Base-by-base conservation (phyloP, 805 yeast genomes). In the Blastobotrys peoriensis region DNA sequence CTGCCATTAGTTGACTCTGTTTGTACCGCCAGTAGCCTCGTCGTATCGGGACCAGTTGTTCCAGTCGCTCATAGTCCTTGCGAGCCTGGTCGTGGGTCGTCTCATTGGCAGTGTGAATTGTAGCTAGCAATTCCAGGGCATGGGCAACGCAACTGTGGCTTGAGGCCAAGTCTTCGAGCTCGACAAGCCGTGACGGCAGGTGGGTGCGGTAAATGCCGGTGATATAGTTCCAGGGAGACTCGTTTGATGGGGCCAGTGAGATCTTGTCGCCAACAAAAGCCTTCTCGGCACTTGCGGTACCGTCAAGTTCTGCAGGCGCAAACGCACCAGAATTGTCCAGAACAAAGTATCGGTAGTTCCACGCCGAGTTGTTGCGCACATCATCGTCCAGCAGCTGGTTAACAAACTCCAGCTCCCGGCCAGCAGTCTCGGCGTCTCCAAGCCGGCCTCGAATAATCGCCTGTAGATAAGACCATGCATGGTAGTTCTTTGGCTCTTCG, bases 381-480 rank as follows among this genome's bases (percentile, higher is more conserved):
- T 93, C 98, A 5, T 66, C 57, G 2, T 62, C 61, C 21, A 41
- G 23, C 22, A 41, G 39, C 4, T 30, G 21, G 20, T 18, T 30
- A 2, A 91, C 62, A 54, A 75, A 64, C 18, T 50, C 45, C 3
- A 39, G 25, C 22, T 39, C 42, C 22, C 10, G 16, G 13, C 73
- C 68, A 0, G 77, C 72, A 57, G 76, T 83, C 4, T 56, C 58
- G 13, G 79, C 50, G 58, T 87, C 95, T 30, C 63, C 60, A 9
- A 33, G 28, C 9, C 15, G 27, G 15, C 33, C n/a, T 9, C 13
- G 10, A 5, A 40, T 81, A 18, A 86, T 65, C 97, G 97, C 89
- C 55, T 84, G 83, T 42, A 91, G 67, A 55, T 88, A 86, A 1
- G 96, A 77, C 98, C 98, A 93, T 4, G 89, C 96, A 57, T 93